A percentile compares a stretch with the other conserved stretches of the same genome.
Evolutionary conservation across 495 filamentous ascomycete genomes (phyloP).

Genomic region (Xylaria castorea): DNA sequence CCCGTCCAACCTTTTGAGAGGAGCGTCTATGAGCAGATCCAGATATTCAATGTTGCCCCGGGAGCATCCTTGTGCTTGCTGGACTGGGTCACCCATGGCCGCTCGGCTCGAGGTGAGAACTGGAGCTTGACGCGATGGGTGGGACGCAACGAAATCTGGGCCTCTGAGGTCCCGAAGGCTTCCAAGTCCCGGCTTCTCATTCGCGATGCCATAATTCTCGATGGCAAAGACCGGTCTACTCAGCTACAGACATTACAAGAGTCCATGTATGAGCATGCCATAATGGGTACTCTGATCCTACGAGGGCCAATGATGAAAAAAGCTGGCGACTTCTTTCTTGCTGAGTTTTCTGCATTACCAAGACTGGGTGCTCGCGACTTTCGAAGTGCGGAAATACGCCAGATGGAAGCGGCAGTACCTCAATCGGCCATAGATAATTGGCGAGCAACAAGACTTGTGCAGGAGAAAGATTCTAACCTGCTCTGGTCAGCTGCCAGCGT

Average conservation of each 20-base stretch:
- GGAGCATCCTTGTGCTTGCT: conserved; percentile 74
- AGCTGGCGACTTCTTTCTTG: conserved; percentile 72
- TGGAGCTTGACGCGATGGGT: conserved; percentile 82
- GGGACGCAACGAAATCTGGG: conserved; percentile 87
- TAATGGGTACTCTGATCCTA: conserved; percentile 85
- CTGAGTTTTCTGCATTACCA: conserved; percentile 76
- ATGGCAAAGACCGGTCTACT: conserved; percentile 52
- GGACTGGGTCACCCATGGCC: conserved; percentile 91
- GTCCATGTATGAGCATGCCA: conserved; percentile 68
- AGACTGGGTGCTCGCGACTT: conserved; percentile 86
- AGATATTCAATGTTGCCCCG: conserved; percentile 72
- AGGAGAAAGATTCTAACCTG: conserved; percentile 65
- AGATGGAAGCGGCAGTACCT: conserved; percentile 49
- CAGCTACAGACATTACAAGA: conserved; percentile 49
- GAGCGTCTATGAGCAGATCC: conserved; percentile 81
- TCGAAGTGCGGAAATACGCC: conserved; percentile 52
- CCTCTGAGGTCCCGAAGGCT: conserved; percentile 28
- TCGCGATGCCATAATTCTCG: conserved; percentile 80
- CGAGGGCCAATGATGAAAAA: conserved; percentile 72
- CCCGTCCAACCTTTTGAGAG: conserved; percentile 86
- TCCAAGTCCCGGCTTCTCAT: conserved; percentile 69
- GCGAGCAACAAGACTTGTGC: conserved; percentile 49
- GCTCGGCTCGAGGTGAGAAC: conserved; percentile 85
- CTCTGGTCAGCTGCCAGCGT: conserved; percentile 88
- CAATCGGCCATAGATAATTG: conserved; percentile 50